Base-by-base conservation (phyloP, 805 yeast genomes). In the Metschnikowia arizonensis region DNA sequence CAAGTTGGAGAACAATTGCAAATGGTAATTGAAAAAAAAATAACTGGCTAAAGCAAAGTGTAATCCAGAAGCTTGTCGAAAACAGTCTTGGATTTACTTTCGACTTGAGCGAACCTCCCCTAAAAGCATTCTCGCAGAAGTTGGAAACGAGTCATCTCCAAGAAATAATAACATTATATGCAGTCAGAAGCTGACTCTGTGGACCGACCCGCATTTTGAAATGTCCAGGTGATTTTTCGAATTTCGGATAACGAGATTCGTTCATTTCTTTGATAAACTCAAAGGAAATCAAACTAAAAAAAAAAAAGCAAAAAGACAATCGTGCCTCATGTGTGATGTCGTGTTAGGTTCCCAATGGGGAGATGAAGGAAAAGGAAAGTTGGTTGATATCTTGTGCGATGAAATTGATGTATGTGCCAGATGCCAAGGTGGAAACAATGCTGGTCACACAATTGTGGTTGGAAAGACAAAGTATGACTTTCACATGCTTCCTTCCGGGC, bases 271-370 rank as follows among this genome's bases (percentile, higher is more conserved):
- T 51, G 49, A 46, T 42, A 36, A 38, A 44, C 39, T 39, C 49
- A 45, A 53, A 52, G 50, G 50, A 54, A 46, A 33, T 31, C 33
- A 46, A 42, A 21, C 33, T 39, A 30, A 33, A 30, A 33, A 19
- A 11, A 29, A 40, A 29, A 21, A 29, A 40, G 12, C 17, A 30
- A 33, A 19, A 11, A 29, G 39, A 29, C 24, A 29, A 40, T 14
- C 17, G 2, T 34, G 10, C 19, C 18, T 34, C 19, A 83, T 83
- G 90, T 84, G 87, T 65, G 85, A 84, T 73, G 98, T 93, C 54
- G 99, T 93, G 45, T 77, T 93, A 60, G 99, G 99, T 48, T 75
- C 98, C 69, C 99, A 93, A 72, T 93, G 99, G 99, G 99, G 99
- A 54, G 99, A 93, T 64, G 99, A 93, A 80, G 99, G 99, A 64